Conservation (phyloP, 208 protist genomes). For the Leptomonas pyrrhocoris region DNA sequence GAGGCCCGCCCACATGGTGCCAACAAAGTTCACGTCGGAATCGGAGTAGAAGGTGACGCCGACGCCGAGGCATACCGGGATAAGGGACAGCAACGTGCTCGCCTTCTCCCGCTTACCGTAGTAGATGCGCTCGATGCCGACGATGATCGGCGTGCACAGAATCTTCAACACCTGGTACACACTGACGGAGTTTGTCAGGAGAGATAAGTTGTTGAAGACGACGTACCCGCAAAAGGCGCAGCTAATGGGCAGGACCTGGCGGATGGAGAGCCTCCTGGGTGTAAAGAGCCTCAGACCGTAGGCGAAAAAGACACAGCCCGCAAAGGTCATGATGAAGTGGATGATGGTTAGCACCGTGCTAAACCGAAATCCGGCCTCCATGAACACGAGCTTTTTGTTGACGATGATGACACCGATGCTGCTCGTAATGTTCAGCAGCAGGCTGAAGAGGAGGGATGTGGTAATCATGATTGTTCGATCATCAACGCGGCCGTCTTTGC, state of each 20-base stretch:
- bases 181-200: conserved; percentile 79
- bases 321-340: conserved; percentile 73
- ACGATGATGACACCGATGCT: conserved; percentile 79
- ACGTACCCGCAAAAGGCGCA: conserved; percentile 86
- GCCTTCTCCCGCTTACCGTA: conserved; percentile 56
- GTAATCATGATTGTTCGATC: conserved; percentile 11
- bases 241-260: conserved; percentile 62
- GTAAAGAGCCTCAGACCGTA: conserved; percentile 36
- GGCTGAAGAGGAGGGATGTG: conserved; percentile 33
- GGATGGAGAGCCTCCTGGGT: conserved; percentile 42
- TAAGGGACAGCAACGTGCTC: conserved; percentile 57
- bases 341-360: conserved; percentile 72
- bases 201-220: conserved; percentile 89
- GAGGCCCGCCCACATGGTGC: conserved; percentile 60
- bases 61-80: conserved; percentile 81
- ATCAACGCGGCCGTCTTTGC: too few species aligned
- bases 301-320: conserved; percentile 64
- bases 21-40: conserved; percentile 57
- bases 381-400: conserved; percentile 74
- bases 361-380: conserved; percentile 62
- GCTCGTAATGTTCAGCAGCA: conserved; percentile 70
- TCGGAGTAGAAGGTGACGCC: conserved; percentile 75
- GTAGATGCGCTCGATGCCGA: conserved; percentile 56
- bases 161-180: conserved; percentile 91
- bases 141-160: conserved; percentile 80